Conservation (phyloP, 352 stramenopile genomes). For the Chloridella minuta region DNA sequence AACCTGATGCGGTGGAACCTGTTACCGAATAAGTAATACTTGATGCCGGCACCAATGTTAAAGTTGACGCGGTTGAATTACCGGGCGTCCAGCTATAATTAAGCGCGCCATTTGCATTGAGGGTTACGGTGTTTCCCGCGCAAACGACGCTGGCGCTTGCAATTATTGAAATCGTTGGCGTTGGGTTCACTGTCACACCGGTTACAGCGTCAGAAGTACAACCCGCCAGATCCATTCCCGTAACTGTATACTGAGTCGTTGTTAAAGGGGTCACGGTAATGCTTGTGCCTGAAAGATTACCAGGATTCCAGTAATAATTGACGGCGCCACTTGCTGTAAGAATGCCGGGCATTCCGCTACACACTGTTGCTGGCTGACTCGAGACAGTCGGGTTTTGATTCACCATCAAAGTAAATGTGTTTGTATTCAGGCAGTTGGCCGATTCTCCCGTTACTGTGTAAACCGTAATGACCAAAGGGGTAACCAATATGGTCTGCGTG, state of each 20-base stretch:
- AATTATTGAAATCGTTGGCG: background rate
- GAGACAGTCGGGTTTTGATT: background rate
- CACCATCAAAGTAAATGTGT: no score
- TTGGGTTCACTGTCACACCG: background rate
- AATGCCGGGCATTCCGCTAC: background rate
- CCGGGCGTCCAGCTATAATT: background rate
- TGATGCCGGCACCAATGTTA: no score
- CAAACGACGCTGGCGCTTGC: background rate
- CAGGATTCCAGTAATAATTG: background rate
- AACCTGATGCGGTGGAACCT: background rate
- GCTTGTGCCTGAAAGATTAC: background rate
- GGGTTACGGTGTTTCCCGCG: background rate
- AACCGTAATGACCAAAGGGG: no score
- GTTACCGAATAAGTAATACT: background rate
- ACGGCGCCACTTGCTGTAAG: background rate
- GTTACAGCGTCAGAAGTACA: background rate
- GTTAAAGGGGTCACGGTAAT: background rate
- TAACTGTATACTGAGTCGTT: background rate
- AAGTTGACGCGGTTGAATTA: no score
- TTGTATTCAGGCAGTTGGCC: no score
- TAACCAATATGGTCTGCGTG: no score
- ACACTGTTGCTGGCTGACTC: background rate
- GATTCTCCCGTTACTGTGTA: background rate
- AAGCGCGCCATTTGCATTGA: background rate
- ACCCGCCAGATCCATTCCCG: background rate